Percentiles rank a stretch among this genome's conserved stretches.
These are phyloP conservation scores for Salix arbutifolia DNA, from an alignment of 345 rosid species.

Conservation along the genomic window DNA sequence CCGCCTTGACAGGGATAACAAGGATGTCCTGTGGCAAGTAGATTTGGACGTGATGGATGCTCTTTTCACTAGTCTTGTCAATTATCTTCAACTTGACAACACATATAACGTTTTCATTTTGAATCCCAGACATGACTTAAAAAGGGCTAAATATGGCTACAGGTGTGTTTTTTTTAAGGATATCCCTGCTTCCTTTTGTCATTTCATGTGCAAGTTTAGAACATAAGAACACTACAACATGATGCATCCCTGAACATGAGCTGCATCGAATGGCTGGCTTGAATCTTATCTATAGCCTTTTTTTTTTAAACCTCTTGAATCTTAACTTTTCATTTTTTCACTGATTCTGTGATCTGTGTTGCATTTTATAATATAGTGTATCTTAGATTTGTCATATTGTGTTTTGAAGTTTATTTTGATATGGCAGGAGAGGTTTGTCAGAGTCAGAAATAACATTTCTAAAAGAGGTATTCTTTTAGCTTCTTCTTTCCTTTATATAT, in stretches of 20 bases:
- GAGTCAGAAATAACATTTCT: slow-evolving; percentile 75
- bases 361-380: background rate
- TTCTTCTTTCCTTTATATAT: slow-evolving; percentile 12
- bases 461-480: slow-evolving; percentile 55
- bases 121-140: slow-evolving; percentile 59
- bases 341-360: background rate
- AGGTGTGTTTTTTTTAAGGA: slow-evolving; percentile 42
- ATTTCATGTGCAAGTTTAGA: background rate
- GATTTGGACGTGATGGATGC: slow-evolving; percentile 79
- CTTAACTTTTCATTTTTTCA: background rate
- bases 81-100: slow-evolving; percentile 80
- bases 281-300: background rate
- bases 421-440: slow-evolving; percentile 87
- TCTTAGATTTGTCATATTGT: background rate
- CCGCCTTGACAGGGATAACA: slow-evolving; percentile 51
- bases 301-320: too few relatives aligned
- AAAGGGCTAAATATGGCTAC: slow-evolving; percentile 75
- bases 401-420: slow-evolving; percentile 1
- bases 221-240: background rate
- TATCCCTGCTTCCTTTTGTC: slow-evolving; percentile 5
- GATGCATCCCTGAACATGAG: background rate
- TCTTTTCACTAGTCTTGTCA: slow-evolving; percentile 80
- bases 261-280: background rate
- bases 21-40: slow-evolving; percentile 73
- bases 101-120: slow-evolving; percentile 83